Percentiles rank a stretch among this genome's conserved stretches.
phyloP scores from a whole-genome alignment of 306 rosid species.

The Fragaria nilgerrensis region DNA sequence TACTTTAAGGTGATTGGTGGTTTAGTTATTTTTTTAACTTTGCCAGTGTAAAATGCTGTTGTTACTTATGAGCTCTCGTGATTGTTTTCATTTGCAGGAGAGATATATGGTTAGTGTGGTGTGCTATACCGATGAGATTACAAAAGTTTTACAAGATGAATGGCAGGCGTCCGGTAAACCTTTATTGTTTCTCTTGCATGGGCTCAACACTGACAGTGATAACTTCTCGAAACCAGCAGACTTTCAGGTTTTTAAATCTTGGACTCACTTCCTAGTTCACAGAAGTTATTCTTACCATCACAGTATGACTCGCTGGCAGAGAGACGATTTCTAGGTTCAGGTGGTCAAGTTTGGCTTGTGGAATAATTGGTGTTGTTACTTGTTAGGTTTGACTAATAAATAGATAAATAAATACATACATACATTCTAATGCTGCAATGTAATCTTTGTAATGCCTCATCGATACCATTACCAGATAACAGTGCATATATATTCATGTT shows the following conservation, averaged over 20 bases:
- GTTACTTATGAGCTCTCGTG: conserved; percentile 20
- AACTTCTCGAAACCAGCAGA: conserved; percentile 64
- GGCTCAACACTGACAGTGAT: conserved; percentile 78
- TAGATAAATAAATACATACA: neutral
- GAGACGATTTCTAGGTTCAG: neutral
- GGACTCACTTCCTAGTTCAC: conserved; percentile 1
- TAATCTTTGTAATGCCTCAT: conserved; percentile 1
- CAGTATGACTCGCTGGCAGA: neutral
- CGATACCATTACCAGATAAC: neutral
- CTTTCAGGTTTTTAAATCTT: conserved; percentile 61
- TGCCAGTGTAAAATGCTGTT: neutral
- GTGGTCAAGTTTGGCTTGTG: neutral
- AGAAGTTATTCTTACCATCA: conserved; percentile 11
- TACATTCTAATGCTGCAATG: neutral
- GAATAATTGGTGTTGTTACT: neutral
- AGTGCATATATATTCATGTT: neutral
- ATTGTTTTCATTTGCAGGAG: conserved; percentile 51
- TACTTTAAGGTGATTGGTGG: conserved; percentile 56
- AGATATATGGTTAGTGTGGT: conserved; percentile 54
- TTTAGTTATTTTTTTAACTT: conserved; percentile 7
- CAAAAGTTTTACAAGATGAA: conserved; percentile 45
- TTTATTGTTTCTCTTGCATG: conserved; percentile 70
- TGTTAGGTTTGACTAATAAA: neutral
- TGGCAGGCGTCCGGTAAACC: conserved; percentile 57
- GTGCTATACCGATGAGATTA: conserved; percentile 51